Percentiles rank a stretch among this genome's conserved stretches.
Conservation (phyloP, 2,329 filamentous ascomycete species). For the Paecilomyces fulvus region DNA sequence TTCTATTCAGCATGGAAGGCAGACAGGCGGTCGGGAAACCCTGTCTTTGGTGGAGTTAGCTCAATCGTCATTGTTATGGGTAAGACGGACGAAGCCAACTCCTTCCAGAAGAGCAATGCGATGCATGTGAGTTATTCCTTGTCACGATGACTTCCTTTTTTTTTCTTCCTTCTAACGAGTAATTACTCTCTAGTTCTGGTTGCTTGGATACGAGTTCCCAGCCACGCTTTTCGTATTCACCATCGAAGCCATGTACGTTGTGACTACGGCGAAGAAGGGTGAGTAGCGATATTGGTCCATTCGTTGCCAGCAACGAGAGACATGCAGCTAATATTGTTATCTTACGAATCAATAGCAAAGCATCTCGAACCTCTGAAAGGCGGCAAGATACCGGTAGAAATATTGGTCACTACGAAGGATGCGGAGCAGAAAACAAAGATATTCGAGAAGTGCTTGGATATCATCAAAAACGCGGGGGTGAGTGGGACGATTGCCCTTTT, state of each 20-base stretch:
- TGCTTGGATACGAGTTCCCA: slow-evolving; percentile 96
- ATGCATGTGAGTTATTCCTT: slow-evolving; percentile 63
- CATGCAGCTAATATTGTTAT: slow-evolving; percentile 21
- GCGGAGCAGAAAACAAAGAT: slow-evolving; percentile 84
- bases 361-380: slow-evolving; percentile 87
- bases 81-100: slow-evolving; percentile 80
- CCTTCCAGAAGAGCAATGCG: slow-evolving; percentile 92
- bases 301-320: neutral
- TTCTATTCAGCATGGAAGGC: slow-evolving; percentile 91
- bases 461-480: slow-evolving; percentile 80
- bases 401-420: slow-evolving; percentile 87
- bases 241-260: slow-evolving; percentile 75
- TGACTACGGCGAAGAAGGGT: slow-evolving; percentile 98
- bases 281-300: slow-evolving; percentile 6
- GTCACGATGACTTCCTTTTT: neutral
- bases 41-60: slow-evolving; percentile 73
- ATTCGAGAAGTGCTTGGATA: slow-evolving; percentile 72
- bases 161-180: slow-evolving; percentile 3
- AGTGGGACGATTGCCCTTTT: slow-evolving; percentile 30
- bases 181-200: slow-evolving; percentile 66
- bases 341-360: slow-evolving; percentile 54
- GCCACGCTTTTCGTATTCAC: slow-evolving; percentile 92
- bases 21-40: slow-evolving; percentile 81
- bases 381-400: slow-evolving; percentile 85
- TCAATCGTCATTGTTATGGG: slow-evolving; percentile 89